A percentile compares a stretch with the other conserved stretches of the same genome.
These are phyloP conservation scores for Penicillium vulpinum DNA, from an alignment of 2,329 filamentous ascomycete species.

Conservation along the genomic window DNA sequence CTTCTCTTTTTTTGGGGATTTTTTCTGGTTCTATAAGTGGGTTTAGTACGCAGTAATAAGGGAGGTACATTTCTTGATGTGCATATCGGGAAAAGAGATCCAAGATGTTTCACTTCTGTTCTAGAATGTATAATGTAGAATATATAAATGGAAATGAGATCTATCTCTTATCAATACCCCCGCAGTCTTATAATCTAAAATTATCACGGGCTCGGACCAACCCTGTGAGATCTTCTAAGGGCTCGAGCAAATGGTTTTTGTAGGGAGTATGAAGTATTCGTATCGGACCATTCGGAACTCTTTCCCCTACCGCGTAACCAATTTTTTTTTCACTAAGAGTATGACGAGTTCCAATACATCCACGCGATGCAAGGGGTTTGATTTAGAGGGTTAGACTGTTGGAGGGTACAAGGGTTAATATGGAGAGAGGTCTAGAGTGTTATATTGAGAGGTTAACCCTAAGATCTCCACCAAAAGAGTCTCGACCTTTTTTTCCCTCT, in stretches of 20 bases:
- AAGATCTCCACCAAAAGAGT: slow-evolving; percentile 10
- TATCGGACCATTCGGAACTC: slow-evolving; percentile 26
- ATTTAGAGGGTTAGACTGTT: background rate
- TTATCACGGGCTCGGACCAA: slow-evolving; percentile 4
- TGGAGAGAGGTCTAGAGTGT: background rate
- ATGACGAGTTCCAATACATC: slow-evolving; percentile 25
- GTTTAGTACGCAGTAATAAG: background rate
- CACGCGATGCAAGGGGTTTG: slow-evolving; percentile 22
- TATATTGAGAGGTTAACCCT: slow-evolving; percentile 4
- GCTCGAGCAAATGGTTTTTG: slow-evolving; percentile 5
- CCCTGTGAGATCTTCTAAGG: slow-evolving; percentile 3
- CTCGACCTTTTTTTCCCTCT: slow-evolving; percentile 12
- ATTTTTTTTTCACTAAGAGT: slow-evolving; percentile 13
- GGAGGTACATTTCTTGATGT: no score
- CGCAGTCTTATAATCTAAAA: slow-evolving; percentile 7
- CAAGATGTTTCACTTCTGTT: background rate
- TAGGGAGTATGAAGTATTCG: background rate
- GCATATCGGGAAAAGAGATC: background rate
- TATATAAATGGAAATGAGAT: background rate
- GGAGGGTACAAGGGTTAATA: background rate
- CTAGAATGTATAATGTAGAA: background rate
- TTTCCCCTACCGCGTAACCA: slow-evolving; percentile 24
- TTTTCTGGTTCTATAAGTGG: background rate
- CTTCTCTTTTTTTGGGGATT: slow-evolving; percentile 1
- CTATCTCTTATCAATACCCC: slow-evolving; percentile 4